These are phyloP conservation scores for Pyricularia pennisetigena DNA, from an alignment of 2,329 filamentous ascomycete species.

Conservation along the genomic window DNA sequence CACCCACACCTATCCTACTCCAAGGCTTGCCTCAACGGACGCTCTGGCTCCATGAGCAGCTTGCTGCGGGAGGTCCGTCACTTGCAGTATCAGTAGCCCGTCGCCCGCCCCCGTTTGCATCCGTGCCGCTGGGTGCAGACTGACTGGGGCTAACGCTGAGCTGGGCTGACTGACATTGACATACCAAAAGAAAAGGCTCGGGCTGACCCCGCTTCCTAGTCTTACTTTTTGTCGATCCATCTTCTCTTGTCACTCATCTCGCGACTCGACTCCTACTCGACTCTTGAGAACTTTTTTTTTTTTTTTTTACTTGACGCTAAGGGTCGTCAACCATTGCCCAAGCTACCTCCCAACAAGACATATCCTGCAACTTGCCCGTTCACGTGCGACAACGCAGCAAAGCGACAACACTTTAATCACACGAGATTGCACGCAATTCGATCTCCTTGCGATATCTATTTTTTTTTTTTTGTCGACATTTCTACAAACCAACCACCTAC, in stretches of 20 bases:
- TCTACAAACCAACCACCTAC: not conserved
- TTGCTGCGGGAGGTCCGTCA: not conserved
- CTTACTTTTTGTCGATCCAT: not conserved
- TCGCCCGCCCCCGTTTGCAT: not conserved
- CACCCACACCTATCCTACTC: no score
- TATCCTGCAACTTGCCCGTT: not conserved
- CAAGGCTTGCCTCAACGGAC: not conserved
- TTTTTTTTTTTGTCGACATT: not conserved
- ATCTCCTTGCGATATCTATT: not conserved
- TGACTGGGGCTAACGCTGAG: not conserved
- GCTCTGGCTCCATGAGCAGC: not conserved
- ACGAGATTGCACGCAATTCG: not conserved
- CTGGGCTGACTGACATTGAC: not conserved
- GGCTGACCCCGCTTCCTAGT: conserved; percentile 1
- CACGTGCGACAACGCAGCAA: not conserved
- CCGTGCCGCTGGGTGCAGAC: not conserved
- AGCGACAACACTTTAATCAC: not conserved
- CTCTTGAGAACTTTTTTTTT: not conserved
- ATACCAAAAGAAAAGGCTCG: not conserved
- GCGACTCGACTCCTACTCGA: not conserved
- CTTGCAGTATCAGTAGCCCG: not conserved
- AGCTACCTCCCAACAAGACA: not conserved
- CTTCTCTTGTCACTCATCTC: not conserved
- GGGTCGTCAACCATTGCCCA: not conserved
- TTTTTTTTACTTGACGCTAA: not conserved